These are phyloP conservation scores for Ogataea naganishii DNA, from an alignment of 805 yeast species.

Conservation along the genomic window DNA sequence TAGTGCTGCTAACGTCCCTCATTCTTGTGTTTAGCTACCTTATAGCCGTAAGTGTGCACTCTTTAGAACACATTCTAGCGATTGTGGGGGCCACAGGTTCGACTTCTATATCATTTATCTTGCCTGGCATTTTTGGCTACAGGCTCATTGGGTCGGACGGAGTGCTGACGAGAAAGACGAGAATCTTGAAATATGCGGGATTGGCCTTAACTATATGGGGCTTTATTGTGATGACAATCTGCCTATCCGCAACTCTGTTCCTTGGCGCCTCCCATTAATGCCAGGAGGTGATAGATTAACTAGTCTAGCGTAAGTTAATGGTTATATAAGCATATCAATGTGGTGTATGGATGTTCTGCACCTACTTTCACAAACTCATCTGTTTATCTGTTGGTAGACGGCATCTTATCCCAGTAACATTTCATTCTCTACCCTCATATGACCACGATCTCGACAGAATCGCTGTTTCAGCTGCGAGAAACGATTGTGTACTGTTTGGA, in stretches of 20 bases:
- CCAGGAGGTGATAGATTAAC: too few relatives aligned
- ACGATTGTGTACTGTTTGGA: constrained; percentile 65
- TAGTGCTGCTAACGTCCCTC: constrained; percentile 29
- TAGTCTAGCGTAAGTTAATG: not conserved
- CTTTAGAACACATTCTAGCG: constrained; percentile 76
- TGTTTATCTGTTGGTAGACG: too few relatives aligned
- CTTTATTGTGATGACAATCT: constrained; percentile 56
- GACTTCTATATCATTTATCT: constrained; percentile 80
- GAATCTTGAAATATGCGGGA: constrained; percentile 36
- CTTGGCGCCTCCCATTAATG: constrained; percentile 21
- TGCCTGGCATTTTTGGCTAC: constrained; percentile 84
- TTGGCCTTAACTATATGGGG: constrained; percentile 62
- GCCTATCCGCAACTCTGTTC: constrained; percentile 33
- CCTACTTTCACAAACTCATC: not conserved
- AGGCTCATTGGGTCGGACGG: constrained; percentile 50
- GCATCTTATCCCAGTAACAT: too few relatives aligned
- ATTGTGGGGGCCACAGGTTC: constrained; percentile 92
- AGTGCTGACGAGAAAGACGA: constrained; percentile 16
- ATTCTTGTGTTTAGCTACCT: constrained; percentile 48
- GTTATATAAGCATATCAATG: not conserved
- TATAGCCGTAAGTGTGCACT: constrained; percentile 57
- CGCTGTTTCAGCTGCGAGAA: constrained; percentile 49
- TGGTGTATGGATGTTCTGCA: not conserved
- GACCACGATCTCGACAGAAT: too few relatives aligned
- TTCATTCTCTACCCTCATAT: too few relatives aligned